Percentiles rank a stretch among this genome's conserved stretches.
Evolutionary conservation across 2,329 filamentous ascomycete species (phyloP).

Genomic region (Penicillium crustosum): DNA sequence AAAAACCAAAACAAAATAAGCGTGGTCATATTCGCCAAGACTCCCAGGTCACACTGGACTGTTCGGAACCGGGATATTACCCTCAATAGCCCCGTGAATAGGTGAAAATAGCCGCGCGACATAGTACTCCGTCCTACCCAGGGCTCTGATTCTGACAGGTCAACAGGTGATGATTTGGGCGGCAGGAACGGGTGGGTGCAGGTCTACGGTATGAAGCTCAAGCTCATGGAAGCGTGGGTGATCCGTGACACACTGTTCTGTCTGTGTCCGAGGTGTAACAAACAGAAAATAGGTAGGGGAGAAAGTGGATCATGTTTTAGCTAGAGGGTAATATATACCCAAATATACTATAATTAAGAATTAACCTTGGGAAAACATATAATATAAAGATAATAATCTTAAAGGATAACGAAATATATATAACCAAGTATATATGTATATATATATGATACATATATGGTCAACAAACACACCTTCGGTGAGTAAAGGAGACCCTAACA

Average conservation of each 20-base stretch:
- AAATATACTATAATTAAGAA: not conserved
- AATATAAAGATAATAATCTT: not conserved
- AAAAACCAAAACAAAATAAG: not conserved
- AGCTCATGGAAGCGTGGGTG: conserved; percentile 14
- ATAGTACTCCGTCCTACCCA: not conserved
- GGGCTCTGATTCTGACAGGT: not conserved
- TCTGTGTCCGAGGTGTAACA: conserved; percentile 17
- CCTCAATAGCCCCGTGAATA: not conserved
- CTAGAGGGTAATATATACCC: not conserved
- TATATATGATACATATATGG: not conserved
- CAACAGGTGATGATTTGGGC: conserved; percentile 17
- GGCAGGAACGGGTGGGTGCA: conserved; percentile 18
- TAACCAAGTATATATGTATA: not conserved
- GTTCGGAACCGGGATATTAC: conserved; percentile 1
- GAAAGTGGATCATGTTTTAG: conserved; percentile 9
- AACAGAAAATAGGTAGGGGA: conserved; percentile 3
- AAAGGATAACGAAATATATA: not conserved
- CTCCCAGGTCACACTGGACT: conserved; percentile 4
- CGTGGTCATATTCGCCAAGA: conserved; percentile 5
- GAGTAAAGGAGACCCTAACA: not conserved
- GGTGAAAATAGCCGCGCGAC: conserved; percentile 10
- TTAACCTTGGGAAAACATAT: too few relatives aligned
- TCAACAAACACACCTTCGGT: not conserved
- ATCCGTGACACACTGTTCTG: conserved; percentile 10
- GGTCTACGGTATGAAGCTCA: conserved; percentile 12